Evolutionary conservation across 2,329 filamentous ascomycete genomes (phyloP).

Genomic region (Colletotrichum spaethianum): DNA sequence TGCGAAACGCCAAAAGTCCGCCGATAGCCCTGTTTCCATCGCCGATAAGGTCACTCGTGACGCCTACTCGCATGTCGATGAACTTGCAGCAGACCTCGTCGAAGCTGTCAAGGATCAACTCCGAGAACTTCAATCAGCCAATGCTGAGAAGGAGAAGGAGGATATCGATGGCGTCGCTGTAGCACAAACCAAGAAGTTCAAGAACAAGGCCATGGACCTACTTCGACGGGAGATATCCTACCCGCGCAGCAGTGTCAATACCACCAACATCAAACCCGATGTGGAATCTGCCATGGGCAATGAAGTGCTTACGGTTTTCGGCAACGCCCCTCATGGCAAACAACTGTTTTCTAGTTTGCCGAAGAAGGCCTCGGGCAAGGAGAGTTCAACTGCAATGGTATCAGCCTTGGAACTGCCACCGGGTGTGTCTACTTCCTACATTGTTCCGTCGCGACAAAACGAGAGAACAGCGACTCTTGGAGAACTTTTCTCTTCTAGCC

Average conservation of each 20-base stretch:
- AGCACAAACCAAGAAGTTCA: conserved; percentile 67
- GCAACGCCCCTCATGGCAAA: conserved; percentile 79
- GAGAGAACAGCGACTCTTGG: conserved; percentile 77
- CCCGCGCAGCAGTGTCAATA: conserved; percentile 55
- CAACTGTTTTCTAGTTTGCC: conserved; percentile 90
- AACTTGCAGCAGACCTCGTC: conserved; percentile 73
- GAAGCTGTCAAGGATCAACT: conserved; percentile 63
- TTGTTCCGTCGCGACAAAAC: conserved; percentile 60
- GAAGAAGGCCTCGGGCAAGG: conserved; percentile 71
- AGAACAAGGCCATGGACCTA: conserved; percentile 73
- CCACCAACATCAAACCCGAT: conserved; percentile 53
- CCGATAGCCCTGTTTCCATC: conserved; percentile 60
- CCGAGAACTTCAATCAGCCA: conserved; percentile 59
- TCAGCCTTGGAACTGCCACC: conserved; percentile 69
- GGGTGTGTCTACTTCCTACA: conserved; percentile 79
- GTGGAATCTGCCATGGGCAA: conserved; percentile 53
- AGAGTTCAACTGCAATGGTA: conserved; percentile 40
- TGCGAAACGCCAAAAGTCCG: conserved; percentile 73
- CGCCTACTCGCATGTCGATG: conserved; percentile 73
- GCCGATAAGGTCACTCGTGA: conserved; percentile 67
- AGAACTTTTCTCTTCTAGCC: conserved; percentile 79
- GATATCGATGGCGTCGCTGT: conserved; percentile 55
- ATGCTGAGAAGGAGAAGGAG: conserved; percentile 45
- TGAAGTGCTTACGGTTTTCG: conserved; percentile 82
- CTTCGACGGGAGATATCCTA: conserved; percentile 73